Conservation (phyloP, 306 rosid species). For the Medicago lupulina region DNA sequence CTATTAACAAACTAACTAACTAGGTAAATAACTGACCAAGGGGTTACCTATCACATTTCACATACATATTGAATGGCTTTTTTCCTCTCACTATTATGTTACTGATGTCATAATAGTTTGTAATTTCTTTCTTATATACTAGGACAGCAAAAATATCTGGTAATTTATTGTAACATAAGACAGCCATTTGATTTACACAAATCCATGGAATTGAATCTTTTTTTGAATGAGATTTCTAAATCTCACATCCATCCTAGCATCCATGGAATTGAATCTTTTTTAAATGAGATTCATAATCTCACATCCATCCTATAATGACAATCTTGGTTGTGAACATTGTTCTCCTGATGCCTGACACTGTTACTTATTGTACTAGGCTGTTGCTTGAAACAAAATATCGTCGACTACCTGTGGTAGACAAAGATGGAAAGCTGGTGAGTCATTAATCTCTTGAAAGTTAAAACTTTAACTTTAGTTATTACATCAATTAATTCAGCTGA, state of each 20-base stretch:
- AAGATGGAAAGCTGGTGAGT: constrained; percentile 78
- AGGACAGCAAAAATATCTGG: neutral
- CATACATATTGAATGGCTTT: neutral
- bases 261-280: constrained; percentile 17
- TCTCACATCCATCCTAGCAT: too few species aligned
- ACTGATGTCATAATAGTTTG: neutral
- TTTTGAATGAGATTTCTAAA: neutral
- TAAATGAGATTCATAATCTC: constrained; percentile 1
- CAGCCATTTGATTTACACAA: constrained; percentile 15
- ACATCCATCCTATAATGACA: neutral
- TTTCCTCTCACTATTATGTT: constrained; percentile 9
- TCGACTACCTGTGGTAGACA: constrained; percentile 87
- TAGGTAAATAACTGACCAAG: neutral
- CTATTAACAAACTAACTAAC: neutral
- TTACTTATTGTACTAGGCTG: constrained; percentile 57
- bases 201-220: constrained; percentile 25
- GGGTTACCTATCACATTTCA: constrained; percentile 1
- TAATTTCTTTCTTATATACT: neutral
- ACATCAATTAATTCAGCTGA: constrained; percentile 34
- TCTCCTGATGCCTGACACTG: neutral
- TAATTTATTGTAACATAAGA: constrained; percentile 4
- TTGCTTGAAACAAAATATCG: constrained; percentile 91
- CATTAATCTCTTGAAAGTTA: neutral
- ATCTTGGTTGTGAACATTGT: neutral
- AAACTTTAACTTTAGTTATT: constrained; percentile 11